Evolutionary conservation across 2,329 filamentous ascomycete genomes (phyloP), one percentile per base, ranked within the genome.

Genomic region (Diplocarpon mali): DNA sequence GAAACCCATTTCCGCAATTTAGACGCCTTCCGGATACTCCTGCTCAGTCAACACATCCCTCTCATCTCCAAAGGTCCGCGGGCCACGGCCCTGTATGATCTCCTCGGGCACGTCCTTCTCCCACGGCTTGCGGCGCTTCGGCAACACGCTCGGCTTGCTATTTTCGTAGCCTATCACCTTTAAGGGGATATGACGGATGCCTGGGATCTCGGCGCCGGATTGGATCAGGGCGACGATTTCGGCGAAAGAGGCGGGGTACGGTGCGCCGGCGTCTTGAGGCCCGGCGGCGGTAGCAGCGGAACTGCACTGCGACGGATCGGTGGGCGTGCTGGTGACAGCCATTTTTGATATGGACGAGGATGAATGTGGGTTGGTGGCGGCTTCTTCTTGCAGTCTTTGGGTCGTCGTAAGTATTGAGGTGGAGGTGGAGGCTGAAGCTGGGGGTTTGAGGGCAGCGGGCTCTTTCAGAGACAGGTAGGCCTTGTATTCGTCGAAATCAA

Each of bases 141-240:
- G 48, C 11, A 51, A 47, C 15, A 43, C 41, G 6, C 45, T 46
- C 1, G 60, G 51, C 16, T 49, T 48, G 7, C 56, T 74, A 48
- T 83, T 81, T 48, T 85, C 75, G 4, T 83, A 82, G 43, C 78
- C 71, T 15, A 89, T 69, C 5, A 95, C 69, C 0, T 82, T 92
- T 53, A 86, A 76, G 4, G 89, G 87, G 42, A 95, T 90, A 51
- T 94, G 78, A 54, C 80, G 80, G 58, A 95, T 93, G 1, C 89
- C 89, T 1, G 88, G 87, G 35, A 95, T 83, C 0, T 85, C 81
- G 55, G 86, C 79, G 42, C 87, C 87, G 24, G 78, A 80, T 17
- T 85, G 85, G 43, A 95, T 85, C 44, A 94, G 75, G 57, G 86
- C 83, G 44, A 94, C 81, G 50, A 95, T 87, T 53, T 90, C 80